Evolutionary conservation across 2,329 filamentous ascomycete genomes (phyloP).

Genomic region (Endoconidiophora laricicola): DNA sequence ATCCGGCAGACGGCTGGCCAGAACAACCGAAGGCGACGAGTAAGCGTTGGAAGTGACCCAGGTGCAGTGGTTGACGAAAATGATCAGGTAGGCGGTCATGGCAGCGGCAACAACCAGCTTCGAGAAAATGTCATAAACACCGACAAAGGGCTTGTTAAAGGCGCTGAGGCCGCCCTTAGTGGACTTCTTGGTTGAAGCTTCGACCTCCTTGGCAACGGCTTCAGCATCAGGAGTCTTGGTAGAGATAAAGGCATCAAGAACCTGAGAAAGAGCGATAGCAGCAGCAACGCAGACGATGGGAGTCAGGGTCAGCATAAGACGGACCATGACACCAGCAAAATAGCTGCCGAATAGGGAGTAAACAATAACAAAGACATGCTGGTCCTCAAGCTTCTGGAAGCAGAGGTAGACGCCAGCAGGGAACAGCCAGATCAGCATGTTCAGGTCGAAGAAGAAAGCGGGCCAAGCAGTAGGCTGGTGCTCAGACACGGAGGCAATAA

Average conservation of each 20-base stretch:
- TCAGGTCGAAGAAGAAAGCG: constrained; percentile 97
- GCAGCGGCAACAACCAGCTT: constrained; percentile 61
- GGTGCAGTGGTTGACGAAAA: constrained; percentile 95
- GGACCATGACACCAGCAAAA: constrained; percentile 98
- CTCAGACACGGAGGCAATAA: constrained; percentile 98
- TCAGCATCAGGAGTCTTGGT: constrained; percentile 39
- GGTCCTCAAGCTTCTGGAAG: constrained; percentile 83
- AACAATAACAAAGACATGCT: constrained; percentile 95
- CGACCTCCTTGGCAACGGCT: constrained; percentile 30
- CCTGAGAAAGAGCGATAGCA: constrained; percentile 70
- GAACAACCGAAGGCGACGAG: constrained; percentile 90
- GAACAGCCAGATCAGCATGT: constrained; percentile 98
- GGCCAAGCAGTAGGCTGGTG: constrained; percentile 99
- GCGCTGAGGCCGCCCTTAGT: constrained; percentile 46
- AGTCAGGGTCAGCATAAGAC: constrained; percentile 92
- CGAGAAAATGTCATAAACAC: constrained; percentile 66
- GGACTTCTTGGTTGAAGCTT: constrained; percentile 40
- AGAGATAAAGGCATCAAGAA: constrained; percentile 73
- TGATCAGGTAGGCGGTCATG: constrained; percentile 63
- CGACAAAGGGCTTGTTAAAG: constrained; percentile 56
- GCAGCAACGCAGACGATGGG: constrained; percentile 91
- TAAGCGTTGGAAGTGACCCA: constrained; percentile 99
- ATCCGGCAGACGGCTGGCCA: constrained; percentile 82
- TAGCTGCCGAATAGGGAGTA: constrained; percentile 95
- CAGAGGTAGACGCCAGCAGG: constrained; percentile 96